phyloP scores from a whole-genome alignment of 495 filamentous ascomycete genomes.

The Hypomontagnella monticulosa region DNA sequence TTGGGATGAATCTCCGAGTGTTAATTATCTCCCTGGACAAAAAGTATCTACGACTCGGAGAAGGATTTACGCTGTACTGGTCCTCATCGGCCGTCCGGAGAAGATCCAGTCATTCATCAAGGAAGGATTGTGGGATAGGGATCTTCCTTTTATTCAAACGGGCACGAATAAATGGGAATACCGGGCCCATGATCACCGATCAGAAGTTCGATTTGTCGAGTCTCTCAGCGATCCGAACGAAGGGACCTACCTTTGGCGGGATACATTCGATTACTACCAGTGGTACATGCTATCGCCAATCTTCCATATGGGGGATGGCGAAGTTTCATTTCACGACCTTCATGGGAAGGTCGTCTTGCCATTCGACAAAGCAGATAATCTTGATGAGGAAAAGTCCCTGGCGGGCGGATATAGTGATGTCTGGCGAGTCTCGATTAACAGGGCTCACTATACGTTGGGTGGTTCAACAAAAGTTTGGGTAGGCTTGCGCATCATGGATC shows the following conservation, averaged over 20 bases:
- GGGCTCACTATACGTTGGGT: no score
- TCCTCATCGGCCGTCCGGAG: neutral
- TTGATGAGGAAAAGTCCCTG: no score
- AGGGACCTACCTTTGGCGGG: neutral
- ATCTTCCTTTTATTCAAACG: slow-evolving; percentile 5
- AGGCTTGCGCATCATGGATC: neutral
- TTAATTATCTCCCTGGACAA: no score
- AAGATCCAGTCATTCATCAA: slow-evolving; percentile 12
- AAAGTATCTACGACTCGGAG: slow-evolving; percentile 5
- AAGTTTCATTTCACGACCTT: slow-evolving; percentile 5
- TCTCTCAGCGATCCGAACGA: slow-evolving; percentile 3
- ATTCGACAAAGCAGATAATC: neutral
- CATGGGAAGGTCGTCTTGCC: neutral
- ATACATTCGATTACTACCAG: slow-evolving; percentile 27
- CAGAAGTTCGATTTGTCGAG: neutral
- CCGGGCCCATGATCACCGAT: neutral
- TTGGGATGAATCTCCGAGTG: no score
- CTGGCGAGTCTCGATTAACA: no score
- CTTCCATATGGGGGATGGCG: slow-evolving; percentile 15
- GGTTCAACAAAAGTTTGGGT: no score
- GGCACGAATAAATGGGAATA: neutral
- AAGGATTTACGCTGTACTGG: slow-evolving; percentile 7
- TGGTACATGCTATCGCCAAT: slow-evolving; percentile 32
- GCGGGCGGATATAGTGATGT: no score
- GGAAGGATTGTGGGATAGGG: slow-evolving; percentile 13